Base-by-base conservation (phyloP, 768 basidiomycete species). In the Pisolithus orientalis region DNA sequence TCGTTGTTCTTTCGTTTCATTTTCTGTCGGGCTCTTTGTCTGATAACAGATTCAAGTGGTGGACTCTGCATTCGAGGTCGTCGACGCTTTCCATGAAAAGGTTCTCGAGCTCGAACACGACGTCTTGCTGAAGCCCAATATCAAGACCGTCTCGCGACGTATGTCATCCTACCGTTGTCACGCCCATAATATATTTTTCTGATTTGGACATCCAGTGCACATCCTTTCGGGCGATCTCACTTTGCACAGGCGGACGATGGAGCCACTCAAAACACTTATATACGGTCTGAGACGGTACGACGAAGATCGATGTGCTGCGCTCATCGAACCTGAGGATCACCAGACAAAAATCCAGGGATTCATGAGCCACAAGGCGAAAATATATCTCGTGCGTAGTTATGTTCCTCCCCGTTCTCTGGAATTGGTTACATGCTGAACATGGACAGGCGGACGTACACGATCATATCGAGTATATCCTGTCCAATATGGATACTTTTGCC, bases 201-300 rank as follows among this genome's bases (percentile, higher is more conserved):
- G 6, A 38, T 28, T 16, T 45, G 10, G 6, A 13, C 16, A 16
- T 28, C 8, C 55, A 86, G 85, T 90, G 40, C 87, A 89, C 59
- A 85, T 90, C 52, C 73, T 88, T 17, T 83, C 83, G 40, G 86
- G 84, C 14, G 86, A 90, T 58, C 74, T 90, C 4, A 83, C 82
- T 52, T 68, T 87, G 44, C 83, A 85, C 63, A 87, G 86, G 61
- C 79, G 85, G 17, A 86, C 86, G 3, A 73, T 88, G 13, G 83
- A 82, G 37, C 87, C 87, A 0, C 77, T 90, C 59, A 85, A 80
- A 59, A 79, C 80, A 0, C 70, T 89, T 53, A 72, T 90, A 25
- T 84, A 84, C 57, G 82, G 85, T 10, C 65, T 90, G 28, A 72
- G 86, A 32, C 70, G 81, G 48, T 87, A 88, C 59, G 87, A 90